These are phyloP conservation scores for Teratosphaeria gauchensis DNA, from an alignment of 2,329 filamentous ascomycete species.

Conservation along the genomic window DNA sequence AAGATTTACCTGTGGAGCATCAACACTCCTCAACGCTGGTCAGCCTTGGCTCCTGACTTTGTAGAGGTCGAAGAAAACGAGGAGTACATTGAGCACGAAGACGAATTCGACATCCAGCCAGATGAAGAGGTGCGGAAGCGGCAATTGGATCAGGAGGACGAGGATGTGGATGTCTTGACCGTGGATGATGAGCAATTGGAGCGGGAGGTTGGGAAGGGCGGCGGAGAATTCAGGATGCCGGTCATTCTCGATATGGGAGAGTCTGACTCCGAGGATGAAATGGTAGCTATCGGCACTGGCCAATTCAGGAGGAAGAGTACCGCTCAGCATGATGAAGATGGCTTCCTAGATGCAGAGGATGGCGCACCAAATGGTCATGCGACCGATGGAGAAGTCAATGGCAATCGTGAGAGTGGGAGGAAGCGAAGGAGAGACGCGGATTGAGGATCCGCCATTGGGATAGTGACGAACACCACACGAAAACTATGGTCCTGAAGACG, in stretches of 20 bases:
- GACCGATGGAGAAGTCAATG: not conserved
- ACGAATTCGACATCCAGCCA: constrained; percentile 96
- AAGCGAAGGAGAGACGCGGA: not conserved
- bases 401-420: not conserved
- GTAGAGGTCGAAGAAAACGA: constrained; percentile 97
- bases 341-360: not conserved
- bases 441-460: too few species aligned
- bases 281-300: constrained; percentile 57
- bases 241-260: constrained; percentile 87
- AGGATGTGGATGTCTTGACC: constrained; percentile 82
- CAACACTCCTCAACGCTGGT: constrained; percentile 92
- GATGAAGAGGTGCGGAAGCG: constrained; percentile 90
- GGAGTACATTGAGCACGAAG: constrained; percentile 88
- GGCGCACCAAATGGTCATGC: constrained; percentile 14
- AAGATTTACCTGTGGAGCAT: constrained; percentile 95
- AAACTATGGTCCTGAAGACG: too few species aligned
- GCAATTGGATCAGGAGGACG: constrained; percentile 81
- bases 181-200: constrained; percentile 50
- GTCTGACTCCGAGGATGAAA: constrained; percentile 91
- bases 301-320: constrained; percentile 76
- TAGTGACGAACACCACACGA: too few species aligned
- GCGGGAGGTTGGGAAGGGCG: constrained; percentile 36
- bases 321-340: constrained; percentile 40
- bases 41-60: constrained; percentile 91
- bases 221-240: constrained; percentile 65